A percentile compares a stretch with the other conserved stretches of the same genome.
These are phyloP conservation scores for Cryoendolithus antarcticus DNA, from an alignment of 2,329 filamentous ascomycete species.

Conservation along the genomic window DNA sequence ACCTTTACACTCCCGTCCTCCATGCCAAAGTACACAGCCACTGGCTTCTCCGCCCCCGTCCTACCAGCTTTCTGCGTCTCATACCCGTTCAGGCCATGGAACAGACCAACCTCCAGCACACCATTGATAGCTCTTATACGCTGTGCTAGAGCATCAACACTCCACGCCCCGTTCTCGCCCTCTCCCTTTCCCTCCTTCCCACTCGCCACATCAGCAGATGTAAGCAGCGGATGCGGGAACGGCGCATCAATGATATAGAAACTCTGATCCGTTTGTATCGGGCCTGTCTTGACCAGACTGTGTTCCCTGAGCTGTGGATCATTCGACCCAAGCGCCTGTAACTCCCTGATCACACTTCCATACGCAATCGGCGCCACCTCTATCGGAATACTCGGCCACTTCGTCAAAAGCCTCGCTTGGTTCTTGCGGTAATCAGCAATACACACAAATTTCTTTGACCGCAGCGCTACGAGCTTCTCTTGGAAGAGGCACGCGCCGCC, in stretches of 20 bases:
- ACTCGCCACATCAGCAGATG: constrained; percentile 42
- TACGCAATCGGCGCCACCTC: constrained; percentile 83
- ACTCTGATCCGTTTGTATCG: constrained; percentile 72
- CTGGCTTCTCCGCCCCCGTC: constrained; percentile 72
- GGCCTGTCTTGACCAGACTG: constrained; percentile 64
- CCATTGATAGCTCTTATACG: constrained; percentile 72
- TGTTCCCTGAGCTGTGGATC: constrained; percentile 61
- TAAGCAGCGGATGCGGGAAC: constrained; percentile 54
- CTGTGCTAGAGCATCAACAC: constrained; percentile 60
- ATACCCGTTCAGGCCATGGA: constrained; percentile 67
- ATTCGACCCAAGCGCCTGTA: constrained; percentile 60
- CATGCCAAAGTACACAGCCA: constrained; percentile 93
- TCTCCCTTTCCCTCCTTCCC: constrained; percentile 20
- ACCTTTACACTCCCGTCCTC: constrained; percentile 42
- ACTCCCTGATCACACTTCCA: constrained; percentile 59
- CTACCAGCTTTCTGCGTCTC: constrained; percentile 48
- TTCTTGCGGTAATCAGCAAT: constrained; percentile 76
- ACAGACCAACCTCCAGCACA: constrained; percentile 84
- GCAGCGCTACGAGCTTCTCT: constrained; percentile 76
- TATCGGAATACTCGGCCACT: constrained; percentile 80
- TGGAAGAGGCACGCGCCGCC: constrained; percentile 96
- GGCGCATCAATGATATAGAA: constrained; percentile 90
- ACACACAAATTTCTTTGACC: constrained; percentile 19
- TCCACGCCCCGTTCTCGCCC: constrained; percentile 54
- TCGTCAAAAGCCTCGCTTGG: constrained; percentile 57